Percentiles rank a stretch among this genome's conserved stretches.
Evolutionary conservation across 176 grass and related monocot species (phyloP).

Genomic region (Aegilops longissima): DNA sequence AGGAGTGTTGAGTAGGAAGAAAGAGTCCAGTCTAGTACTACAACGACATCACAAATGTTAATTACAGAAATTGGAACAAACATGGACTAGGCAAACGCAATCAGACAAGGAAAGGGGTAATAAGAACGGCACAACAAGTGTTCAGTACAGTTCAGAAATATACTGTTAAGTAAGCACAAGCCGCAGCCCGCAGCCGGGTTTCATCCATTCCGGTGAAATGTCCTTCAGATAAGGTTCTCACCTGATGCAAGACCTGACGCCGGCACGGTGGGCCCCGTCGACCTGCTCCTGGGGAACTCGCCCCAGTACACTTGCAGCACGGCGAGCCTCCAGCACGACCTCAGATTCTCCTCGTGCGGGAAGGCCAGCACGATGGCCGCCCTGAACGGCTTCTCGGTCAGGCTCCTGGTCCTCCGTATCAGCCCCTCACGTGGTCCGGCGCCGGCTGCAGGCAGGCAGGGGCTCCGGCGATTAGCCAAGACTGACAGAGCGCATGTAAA

Average conservation of each 20-base stretch:
- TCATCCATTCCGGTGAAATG: neutral
- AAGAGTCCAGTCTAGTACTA: neutral
- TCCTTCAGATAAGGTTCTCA: conserved; percentile 9
- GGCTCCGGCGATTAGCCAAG: neutral
- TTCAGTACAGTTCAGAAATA: neutral
- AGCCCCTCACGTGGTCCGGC: conserved; percentile 71
- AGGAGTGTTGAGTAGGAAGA: neutral
- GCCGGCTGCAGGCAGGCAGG: conserved; percentile 47
- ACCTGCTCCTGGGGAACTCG: conserved; percentile 69
- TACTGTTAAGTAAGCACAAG: neutral
- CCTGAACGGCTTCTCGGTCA: conserved; percentile 77
- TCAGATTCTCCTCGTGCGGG: conserved; percentile 76
- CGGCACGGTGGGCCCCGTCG: conserved; percentile 73
- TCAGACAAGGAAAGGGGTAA: neutral
- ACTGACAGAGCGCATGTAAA: neutral
- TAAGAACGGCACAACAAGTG: neutral
- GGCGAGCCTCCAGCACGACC: conserved; percentile 76
- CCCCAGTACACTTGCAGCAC: conserved; percentile 92
- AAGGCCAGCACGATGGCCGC: conserved; percentile 70
- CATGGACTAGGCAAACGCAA: neutral
- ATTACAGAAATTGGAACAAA: neutral
- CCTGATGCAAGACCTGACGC: conserved; percentile 93
- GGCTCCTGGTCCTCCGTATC: conserved; percentile 67
- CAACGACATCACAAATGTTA: neutral
- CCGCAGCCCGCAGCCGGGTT: neutral